Conservation (phyloP, 2,329 filamentous ascomycete species). For the Fusarium mangiferae region DNA sequence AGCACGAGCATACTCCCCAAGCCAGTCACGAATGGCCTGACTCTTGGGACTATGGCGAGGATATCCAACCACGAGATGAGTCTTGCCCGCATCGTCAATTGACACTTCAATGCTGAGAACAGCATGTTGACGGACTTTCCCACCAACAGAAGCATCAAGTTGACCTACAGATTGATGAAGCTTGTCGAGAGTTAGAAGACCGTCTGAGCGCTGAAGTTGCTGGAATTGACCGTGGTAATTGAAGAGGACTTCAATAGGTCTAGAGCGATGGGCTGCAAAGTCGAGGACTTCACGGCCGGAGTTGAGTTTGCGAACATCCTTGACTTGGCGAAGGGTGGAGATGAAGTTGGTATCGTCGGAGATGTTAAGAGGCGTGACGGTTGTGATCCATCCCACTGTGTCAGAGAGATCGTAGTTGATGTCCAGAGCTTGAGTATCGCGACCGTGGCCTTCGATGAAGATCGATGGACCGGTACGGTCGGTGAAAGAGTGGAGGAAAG, state of each 20-base stretch:
- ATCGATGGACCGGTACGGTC: background rate
- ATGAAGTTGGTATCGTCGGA: rapidly evolving
- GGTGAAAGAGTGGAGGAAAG: background rate
- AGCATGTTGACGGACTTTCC: background rate
- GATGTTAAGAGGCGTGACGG: background rate
- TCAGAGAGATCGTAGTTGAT: background rate
- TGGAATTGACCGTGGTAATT: background rate
- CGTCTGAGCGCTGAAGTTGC: background rate
- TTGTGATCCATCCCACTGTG: background rate
- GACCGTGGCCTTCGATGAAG: background rate
- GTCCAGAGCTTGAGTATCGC: background rate
- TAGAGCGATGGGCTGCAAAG: background rate
- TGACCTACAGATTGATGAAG: background rate
- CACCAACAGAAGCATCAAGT: background rate
- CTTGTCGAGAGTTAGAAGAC: background rate
- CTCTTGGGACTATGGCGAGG: background rate
- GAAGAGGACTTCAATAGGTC: background rate
- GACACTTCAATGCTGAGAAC: background rate
- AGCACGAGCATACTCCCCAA: background rate
- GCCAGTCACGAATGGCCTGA: background rate
- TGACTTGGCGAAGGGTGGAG: background rate
- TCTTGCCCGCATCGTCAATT: background rate
- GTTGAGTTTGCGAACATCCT: background rate
- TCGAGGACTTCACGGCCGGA: background rate
- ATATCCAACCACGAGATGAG: background rate